Conservation (phyloP, 148 eudicot species). For the Nyssa sinensis region DNA sequence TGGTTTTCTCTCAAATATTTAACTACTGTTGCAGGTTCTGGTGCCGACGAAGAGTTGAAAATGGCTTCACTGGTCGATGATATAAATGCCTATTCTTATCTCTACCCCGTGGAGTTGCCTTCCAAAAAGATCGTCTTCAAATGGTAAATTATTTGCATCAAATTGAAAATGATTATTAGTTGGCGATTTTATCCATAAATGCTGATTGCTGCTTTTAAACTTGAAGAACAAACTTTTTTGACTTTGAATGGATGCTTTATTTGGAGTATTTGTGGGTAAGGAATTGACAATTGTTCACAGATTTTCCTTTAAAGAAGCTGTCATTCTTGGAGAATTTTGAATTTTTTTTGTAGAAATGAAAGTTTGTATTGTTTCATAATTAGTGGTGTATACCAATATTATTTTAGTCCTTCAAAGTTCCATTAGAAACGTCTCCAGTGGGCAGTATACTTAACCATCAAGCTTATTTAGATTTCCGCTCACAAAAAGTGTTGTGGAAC, state of each 20-base stretch:
- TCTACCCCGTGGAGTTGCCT: slow-evolving; percentile 64
- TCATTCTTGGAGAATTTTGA: background rate
- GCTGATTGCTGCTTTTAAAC: background rate
- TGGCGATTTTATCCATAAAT: background rate
- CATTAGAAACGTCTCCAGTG: background rate
- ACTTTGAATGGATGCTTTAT: background rate
- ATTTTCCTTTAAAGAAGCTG: background rate
- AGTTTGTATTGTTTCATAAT: background rate
- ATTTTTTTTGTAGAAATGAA: background rate
- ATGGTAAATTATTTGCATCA: slow-evolving; percentile 46
- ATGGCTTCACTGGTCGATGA: slow-evolving; percentile 68
- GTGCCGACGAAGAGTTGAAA: slow-evolving; percentile 67
- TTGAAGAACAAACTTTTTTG: background rate
- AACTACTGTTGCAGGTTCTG: slow-evolving; percentile 42
- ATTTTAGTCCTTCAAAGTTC: background rate
- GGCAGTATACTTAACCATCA: background rate
- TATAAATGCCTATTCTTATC: slow-evolving; percentile 73
- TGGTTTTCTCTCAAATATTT: background rate
- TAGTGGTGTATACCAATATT: background rate
- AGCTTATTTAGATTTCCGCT: background rate
- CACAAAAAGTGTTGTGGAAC: background rate
- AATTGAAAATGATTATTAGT: background rate
- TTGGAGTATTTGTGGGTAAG: background rate
- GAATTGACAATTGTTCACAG: background rate
- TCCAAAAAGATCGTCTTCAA: slow-evolving; percentile 61